Evolutionary conservation across 305 asterid species (phyloP).

Genomic region (Fraxinus dipetala): DNA sequence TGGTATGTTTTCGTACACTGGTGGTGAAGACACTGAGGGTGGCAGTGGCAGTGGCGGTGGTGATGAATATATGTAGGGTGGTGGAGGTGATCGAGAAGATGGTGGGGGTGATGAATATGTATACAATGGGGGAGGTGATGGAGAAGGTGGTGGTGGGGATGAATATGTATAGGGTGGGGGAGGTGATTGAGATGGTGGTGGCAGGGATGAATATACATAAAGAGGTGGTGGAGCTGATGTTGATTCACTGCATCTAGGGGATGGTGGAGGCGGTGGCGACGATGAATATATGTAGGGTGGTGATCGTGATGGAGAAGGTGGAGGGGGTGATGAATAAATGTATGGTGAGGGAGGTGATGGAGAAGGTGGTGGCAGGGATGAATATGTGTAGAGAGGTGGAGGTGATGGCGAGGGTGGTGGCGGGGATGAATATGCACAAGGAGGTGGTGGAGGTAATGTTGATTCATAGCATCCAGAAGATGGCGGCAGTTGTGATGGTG

Average conservation of each 20-base stretch:
- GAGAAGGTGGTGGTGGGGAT: neutral
- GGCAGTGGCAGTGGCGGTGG: conserved; percentile 47
- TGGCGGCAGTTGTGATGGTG: conserved; percentile 24
- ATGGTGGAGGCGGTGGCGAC: neutral
- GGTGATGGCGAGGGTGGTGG: conserved; percentile 14
- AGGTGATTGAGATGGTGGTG: conserved; percentile 43
- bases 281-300: conserved; percentile 24
- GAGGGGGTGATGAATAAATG: neutral
- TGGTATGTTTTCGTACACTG: conserved; percentile 20
- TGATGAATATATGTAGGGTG: conserved; percentile 23
- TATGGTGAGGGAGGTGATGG: conserved; percentile 19
- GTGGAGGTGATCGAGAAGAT: neutral
- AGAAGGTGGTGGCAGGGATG: neutral
- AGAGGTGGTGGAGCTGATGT: neutral
- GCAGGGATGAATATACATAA: conserved; percentile 16
- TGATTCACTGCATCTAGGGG: too few relatives aligned
- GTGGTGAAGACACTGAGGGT: conserved; percentile 46
- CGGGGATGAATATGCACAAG: neutral
- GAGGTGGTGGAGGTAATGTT: conserved; percentile 28
- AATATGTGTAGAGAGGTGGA: neutral
- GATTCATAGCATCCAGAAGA: conserved; percentile 27
- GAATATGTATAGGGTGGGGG: conserved; percentile 32
- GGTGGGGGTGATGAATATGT: conserved; percentile 11
- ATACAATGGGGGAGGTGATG: conserved; percentile 13
- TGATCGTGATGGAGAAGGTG: conserved; percentile 31